Percentiles rank a stretch among this genome's conserved stretches.
phyloP scores from a whole-genome alignment of 202 grass and related monocot genomes.

The Panicum virgatum region DNA sequence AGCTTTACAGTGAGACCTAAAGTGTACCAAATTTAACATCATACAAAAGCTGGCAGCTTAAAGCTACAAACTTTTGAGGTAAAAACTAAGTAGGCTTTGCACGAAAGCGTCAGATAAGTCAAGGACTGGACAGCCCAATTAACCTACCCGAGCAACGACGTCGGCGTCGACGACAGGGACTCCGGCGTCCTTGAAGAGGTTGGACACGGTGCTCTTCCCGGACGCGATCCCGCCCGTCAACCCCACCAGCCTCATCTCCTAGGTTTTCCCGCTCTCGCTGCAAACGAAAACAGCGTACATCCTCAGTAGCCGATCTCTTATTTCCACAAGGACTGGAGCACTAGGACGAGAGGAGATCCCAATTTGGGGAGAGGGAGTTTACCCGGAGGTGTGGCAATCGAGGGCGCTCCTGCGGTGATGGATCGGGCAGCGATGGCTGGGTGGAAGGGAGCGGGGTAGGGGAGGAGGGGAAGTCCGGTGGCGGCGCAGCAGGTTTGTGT shows the following conservation, averaged over 20 bases:
- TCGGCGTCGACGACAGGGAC: too few relatives aligned
- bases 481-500: neutral
- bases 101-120: neutral
- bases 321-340: neutral
- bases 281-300: too few relatives aligned
- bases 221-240: too few relatives aligned
- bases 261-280: too few relatives aligned
- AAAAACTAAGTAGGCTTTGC: neutral
- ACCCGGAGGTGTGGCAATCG: neutral
- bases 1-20: neutral
- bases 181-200: too few relatives aligned
- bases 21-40: neutral
- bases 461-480: neutral
- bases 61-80: neutral
- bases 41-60: neutral
- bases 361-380: neutral
- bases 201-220: too few relatives aligned
- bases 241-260: too few relatives aligned
- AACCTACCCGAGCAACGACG: too few relatives aligned
- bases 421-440: neutral
- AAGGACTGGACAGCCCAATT: too few relatives aligned
- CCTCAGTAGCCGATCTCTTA: neutral
- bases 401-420: neutral
- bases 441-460: too few relatives aligned
- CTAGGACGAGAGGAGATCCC: neutral